phyloP scores from a whole-genome alignment of 2,329 filamentous ascomycete genomes.

The Ceratocystis ficicola region DNA sequence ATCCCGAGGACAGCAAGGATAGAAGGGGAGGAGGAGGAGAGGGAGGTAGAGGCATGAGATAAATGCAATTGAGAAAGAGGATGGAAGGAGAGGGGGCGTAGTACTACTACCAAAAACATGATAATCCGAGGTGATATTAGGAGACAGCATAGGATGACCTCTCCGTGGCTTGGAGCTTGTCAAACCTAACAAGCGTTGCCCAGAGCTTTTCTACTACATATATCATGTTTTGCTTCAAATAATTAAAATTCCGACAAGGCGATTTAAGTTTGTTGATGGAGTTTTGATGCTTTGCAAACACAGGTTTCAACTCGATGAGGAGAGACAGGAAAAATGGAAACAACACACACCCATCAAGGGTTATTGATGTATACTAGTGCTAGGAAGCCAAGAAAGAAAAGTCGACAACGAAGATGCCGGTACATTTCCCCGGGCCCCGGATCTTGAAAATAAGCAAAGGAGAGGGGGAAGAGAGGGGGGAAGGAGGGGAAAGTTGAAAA shows the following conservation, averaged over 20 bases:
- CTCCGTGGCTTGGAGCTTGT: slow-evolving; percentile 1
- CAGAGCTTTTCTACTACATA: not conserved
- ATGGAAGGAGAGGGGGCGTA: not conserved
- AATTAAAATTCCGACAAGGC: not conserved
- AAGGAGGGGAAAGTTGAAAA: not conserved
- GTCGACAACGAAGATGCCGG: not conserved
- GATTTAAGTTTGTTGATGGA: not conserved
- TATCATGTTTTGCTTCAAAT: not conserved
- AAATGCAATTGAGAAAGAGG: not conserved
- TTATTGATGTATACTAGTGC: not conserved
- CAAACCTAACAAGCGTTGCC: not conserved
- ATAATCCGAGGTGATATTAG: not conserved
- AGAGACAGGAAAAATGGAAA: not conserved
- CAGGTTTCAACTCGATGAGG: not conserved
- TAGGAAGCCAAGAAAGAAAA: not conserved
- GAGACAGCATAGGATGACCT: not conserved
- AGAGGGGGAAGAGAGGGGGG: not conserved
- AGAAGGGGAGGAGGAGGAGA: not conserved
- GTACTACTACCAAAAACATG: not conserved
- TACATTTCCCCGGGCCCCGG: not conserved
- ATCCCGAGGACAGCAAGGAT: not conserved
- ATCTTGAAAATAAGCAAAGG: no score
- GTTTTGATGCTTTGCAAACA: slow-evolving; percentile 3
- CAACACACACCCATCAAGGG: not conserved
- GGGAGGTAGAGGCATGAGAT: not conserved